Conservation (phyloP, 2,329 filamentous ascomycete genomes). For the Ophiostoma himal-ulmi region DNA sequence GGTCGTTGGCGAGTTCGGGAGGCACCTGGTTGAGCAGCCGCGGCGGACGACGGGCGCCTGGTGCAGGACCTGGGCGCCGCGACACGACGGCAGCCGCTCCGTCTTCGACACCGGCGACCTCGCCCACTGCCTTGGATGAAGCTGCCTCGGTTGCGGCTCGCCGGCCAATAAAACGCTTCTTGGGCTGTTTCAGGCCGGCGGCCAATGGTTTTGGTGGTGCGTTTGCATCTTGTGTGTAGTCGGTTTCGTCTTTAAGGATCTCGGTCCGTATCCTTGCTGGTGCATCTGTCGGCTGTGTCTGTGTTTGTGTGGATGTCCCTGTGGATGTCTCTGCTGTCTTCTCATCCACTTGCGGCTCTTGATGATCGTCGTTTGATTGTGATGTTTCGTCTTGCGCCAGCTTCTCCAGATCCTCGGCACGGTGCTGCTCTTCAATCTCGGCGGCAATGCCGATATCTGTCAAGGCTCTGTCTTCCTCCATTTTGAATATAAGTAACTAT, state of each 20-base stretch:
- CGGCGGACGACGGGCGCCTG: conserved; percentile 56
- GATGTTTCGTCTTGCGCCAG: conserved; percentile 26
- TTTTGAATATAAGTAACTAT: conserved; percentile 34
- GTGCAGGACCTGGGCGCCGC: not conserved
- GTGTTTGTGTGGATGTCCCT: not conserved
- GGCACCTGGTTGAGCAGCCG: conserved; percentile 89
- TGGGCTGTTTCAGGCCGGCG: conserved; percentile 62
- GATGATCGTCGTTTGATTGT: not conserved
- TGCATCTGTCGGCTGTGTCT: not conserved
- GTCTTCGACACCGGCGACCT: conserved; percentile 41
- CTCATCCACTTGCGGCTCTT: not conserved
- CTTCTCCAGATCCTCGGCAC: conserved; percentile 36
- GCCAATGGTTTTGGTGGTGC: conserved; percentile 34
- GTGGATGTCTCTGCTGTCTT: not conserved
- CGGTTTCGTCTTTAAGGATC: conserved; percentile 12
- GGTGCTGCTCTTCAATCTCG: conserved; percentile 47
- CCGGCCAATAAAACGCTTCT: conserved; percentile 85
- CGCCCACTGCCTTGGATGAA: conserved; percentile 30
- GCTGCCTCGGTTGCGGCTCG: conserved; percentile 62
- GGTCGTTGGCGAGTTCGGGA: conserved; percentile 75
- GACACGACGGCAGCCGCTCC: conserved; percentile 49
- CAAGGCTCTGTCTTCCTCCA: conserved; percentile 71
- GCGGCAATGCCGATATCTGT: conserved; percentile 65
- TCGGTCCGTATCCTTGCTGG: conserved; percentile 7
- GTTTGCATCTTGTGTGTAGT: conserved; percentile 22